phyloP scores from a whole-genome alignment of 1,139 yeast species.

The Pichia sp. region DNA sequence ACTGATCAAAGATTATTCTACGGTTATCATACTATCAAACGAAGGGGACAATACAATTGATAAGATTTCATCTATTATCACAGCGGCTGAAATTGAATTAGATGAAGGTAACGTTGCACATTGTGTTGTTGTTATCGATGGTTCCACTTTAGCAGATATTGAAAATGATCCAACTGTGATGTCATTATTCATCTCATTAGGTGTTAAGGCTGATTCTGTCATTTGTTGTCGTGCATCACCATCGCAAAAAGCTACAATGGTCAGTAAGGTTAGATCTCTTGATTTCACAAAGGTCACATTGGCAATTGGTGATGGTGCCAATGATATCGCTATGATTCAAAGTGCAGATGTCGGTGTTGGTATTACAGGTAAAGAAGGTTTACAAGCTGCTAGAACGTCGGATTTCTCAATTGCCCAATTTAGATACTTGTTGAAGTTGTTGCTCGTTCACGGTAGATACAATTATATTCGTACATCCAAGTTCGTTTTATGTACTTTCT shows the following conservation, averaged over 20 bases:
- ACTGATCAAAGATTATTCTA: conserved; percentile 88
- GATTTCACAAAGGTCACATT: conserved; percentile 72
- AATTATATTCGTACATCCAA: conserved; percentile 90
- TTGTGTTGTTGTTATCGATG: conserved; percentile 92
- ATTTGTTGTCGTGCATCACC: conserved; percentile 97
- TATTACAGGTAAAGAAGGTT: conserved; percentile 94
- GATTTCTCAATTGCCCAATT: conserved; percentile 97
- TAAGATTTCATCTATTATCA: conserved; percentile 53
- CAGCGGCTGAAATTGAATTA: conserved; percentile 59
- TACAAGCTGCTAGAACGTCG: conserved; percentile 94
- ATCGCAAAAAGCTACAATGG: conserved; percentile 92
- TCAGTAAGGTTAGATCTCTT: conserved; percentile 65
- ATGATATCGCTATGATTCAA: conserved; percentile 98
- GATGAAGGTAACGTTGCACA: conserved; percentile 80
- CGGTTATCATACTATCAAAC: conserved; percentile 71
- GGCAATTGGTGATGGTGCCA: conserved; percentile 99
- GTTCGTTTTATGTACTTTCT: conserved; percentile 90
- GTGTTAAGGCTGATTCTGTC: conserved; percentile 86
- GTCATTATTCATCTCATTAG: conserved; percentile 76
- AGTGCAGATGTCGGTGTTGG: conserved; percentile 98
- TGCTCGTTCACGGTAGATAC: conserved; percentile 94
- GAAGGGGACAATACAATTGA: conserved; percentile 39
- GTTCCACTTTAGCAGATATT: conserved; percentile 70
- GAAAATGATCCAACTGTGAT: conserved; percentile 72
- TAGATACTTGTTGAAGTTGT: conserved; percentile 73